These are phyloP conservation scores for Prillingera fragicola DNA, from an alignment of 1,284 basidiomycete genomes.

Conservation along the genomic window DNA sequence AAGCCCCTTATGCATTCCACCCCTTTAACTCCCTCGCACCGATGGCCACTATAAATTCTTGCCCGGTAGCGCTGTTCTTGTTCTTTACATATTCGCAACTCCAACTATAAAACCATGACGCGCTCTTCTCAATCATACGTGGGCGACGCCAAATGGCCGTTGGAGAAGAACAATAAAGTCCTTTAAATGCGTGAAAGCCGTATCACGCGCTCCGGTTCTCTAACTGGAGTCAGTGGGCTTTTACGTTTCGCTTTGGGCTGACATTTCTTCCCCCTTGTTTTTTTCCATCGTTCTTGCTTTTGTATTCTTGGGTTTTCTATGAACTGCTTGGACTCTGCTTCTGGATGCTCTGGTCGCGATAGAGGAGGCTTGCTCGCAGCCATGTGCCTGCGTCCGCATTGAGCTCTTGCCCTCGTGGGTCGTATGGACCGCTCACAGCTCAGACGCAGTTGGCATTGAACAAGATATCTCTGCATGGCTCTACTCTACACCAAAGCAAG, in stretches of 20 bases:
- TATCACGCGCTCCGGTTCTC: constrained; percentile 10
- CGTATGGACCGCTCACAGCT: too few species aligned
- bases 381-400: too few species aligned
- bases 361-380: too few species aligned
- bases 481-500: constrained; percentile 27
- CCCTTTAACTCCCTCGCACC: too few species aligned
- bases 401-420: too few species aligned
- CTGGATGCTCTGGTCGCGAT: too few species aligned
- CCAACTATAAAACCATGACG: constrained; percentile 21
- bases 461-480: too few species aligned
- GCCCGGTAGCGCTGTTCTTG: neutral
- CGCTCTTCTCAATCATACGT: constrained; percentile 12
- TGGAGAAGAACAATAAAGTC: constrained; percentile 25
- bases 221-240: constrained; percentile 6
- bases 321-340: too few species aligned
- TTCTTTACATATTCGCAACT: neutral
- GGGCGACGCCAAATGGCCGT: constrained; percentile 33
- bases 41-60: neutral
- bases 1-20: too few species aligned
- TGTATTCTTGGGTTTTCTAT: too few species aligned
- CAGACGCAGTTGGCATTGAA: too few species aligned
- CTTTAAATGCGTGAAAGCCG: constrained; percentile 34
- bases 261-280: constrained; percentile 18
- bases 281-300: too few species aligned
- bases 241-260: constrained; percentile 45